Evolutionary conservation across 257 asterid genomes (phyloP).

Genomic region (Linderniella brevidens): DNA sequence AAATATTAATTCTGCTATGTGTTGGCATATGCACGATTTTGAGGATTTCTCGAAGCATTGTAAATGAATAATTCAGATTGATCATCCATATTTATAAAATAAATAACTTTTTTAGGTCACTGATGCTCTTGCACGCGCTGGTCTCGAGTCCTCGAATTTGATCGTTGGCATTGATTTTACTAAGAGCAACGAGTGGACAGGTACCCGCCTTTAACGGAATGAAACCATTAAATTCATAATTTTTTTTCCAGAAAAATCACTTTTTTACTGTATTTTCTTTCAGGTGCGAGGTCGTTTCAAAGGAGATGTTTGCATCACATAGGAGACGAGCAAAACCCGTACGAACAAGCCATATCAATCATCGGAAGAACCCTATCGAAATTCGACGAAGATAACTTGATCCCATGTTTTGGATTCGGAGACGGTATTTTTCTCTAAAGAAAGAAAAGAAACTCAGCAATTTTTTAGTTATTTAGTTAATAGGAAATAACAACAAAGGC

Average conservation of each 20-base stretch:
- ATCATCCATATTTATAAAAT: background rate
- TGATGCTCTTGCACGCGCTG: conserved; percentile 86
- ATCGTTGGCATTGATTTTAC: conserved; percentile 95
- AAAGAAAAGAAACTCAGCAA: no score
- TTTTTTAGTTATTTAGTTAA: no score
- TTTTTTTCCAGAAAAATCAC: background rate
- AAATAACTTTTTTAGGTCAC: conserved; percentile 44
- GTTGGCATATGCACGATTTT: background rate
- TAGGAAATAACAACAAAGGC: conserved; percentile 9
- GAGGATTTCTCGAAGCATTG: background rate
- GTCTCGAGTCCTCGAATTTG: conserved; percentile 86
- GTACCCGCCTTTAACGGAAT: no score
- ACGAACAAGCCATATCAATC: conserved; percentile 90
- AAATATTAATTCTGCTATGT: no score
- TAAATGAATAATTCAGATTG: background rate
- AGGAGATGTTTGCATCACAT: conserved; percentile 83
- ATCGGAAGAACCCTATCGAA: conserved; percentile 84
- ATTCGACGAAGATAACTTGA: conserved; percentile 83
- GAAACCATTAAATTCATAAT: no score
- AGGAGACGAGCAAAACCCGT: conserved; percentile 65
- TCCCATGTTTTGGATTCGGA: conserved; percentile 91
- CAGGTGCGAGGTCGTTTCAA: conserved; percentile 79
- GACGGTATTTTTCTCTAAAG: conserved; percentile 13
- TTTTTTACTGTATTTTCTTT: conserved; percentile 6
- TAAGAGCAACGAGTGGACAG: conserved; percentile 99